These are phyloP conservation scores for Stephania japonica DNA, from an alignment of 164 flowering plant genomes.

Conservation along the genomic window DNA sequence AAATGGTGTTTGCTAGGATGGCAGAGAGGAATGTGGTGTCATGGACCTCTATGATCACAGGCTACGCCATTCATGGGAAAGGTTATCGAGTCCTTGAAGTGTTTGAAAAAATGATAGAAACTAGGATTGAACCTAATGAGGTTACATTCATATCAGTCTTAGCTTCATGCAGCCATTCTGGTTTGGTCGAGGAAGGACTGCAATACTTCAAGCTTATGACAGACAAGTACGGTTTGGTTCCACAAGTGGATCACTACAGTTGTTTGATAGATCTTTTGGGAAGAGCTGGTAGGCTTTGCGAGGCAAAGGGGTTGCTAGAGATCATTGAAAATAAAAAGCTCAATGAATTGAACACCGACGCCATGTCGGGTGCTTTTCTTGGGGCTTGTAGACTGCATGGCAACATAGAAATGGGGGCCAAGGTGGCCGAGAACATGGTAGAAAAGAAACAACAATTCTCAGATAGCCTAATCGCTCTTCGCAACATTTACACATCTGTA, in stretches of 20 bases:
- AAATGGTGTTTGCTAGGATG: slow-evolving; percentile 20
- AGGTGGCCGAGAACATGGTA: slow-evolving; percentile 29
- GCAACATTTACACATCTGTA: slow-evolving; percentile 33
- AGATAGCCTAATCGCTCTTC: slow-evolving; percentile 23
- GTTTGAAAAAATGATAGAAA: slow-evolving; percentile 26
- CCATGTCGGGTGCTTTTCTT: slow-evolving; percentile 27
- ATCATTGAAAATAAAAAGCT: slow-evolving; percentile 15
- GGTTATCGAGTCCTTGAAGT: slow-evolving; percentile 26
- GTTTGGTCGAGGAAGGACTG: slow-evolving; percentile 33
- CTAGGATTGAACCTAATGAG: slow-evolving; percentile 31
- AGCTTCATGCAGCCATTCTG: slow-evolving; percentile 34
- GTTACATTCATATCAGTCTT: slow-evolving; percentile 37
- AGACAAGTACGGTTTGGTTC: slow-evolving; percentile 23
- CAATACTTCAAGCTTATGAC: slow-evolving; percentile 28
- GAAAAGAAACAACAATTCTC: slow-evolving; percentile 25
- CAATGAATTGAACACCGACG: slow-evolving; percentile 8
- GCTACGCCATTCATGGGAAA: slow-evolving; percentile 33
- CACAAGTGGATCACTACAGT: slow-evolving; percentile 28
- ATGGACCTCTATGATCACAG: slow-evolving; percentile 36
- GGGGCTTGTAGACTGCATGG: slow-evolving; percentile 39
- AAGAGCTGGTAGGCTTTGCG: slow-evolving; percentile 31
- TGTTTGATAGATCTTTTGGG: slow-evolving; percentile 40
- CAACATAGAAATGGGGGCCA: slow-evolving; percentile 29
- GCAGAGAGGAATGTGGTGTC: slow-evolving; percentile 23
- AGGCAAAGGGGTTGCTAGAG: slow-evolving; percentile 27